Conservation (phyloP, 352 stramenopile species). For the Elongisporangium undulatum region DNA sequence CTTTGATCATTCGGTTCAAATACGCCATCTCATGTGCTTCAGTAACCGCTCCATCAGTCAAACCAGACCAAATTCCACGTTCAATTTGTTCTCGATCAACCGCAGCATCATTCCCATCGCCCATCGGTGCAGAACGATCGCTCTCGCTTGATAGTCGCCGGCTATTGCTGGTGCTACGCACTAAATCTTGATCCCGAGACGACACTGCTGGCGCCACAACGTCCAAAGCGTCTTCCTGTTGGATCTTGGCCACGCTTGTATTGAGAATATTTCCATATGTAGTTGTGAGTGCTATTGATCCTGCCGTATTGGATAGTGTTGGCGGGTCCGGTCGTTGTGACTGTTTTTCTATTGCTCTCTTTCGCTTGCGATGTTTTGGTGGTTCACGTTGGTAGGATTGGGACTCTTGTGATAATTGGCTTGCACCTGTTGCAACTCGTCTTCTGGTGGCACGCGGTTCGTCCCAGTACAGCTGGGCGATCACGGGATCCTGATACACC, state of each 20-base stretch:
- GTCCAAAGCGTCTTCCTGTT: background rate
- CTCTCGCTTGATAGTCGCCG: background rate
- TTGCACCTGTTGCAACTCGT: background rate
- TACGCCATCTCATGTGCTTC: background rate
- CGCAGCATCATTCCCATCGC: slow-evolving; percentile 17
- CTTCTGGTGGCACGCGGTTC: slow-evolving; percentile 14
- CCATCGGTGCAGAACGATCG: background rate
- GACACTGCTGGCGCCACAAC: background rate
- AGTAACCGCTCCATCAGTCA: background rate
- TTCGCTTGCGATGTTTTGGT: background rate
- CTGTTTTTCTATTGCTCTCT: background rate
- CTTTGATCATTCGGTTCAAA: background rate
- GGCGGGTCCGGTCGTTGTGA: too few relatives aligned
- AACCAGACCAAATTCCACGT: background rate
- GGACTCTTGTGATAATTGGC: background rate
- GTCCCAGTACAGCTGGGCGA: slow-evolving; percentile 34
- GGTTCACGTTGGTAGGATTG: background rate
- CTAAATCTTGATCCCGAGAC: background rate
- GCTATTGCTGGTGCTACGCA: background rate
- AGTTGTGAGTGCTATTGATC: too few relatives aligned
- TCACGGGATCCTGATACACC: slow-evolving; percentile 41
- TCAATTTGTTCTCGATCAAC: slow-evolving; percentile 9
- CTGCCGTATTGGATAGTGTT: too few relatives aligned
- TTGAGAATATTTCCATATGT: too few relatives aligned
- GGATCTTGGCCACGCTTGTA: background rate